phyloP scores from a whole-genome alignment of 2,329 filamentous ascomycete genomes.

The Aspergillus puulaauensis region DNA sequence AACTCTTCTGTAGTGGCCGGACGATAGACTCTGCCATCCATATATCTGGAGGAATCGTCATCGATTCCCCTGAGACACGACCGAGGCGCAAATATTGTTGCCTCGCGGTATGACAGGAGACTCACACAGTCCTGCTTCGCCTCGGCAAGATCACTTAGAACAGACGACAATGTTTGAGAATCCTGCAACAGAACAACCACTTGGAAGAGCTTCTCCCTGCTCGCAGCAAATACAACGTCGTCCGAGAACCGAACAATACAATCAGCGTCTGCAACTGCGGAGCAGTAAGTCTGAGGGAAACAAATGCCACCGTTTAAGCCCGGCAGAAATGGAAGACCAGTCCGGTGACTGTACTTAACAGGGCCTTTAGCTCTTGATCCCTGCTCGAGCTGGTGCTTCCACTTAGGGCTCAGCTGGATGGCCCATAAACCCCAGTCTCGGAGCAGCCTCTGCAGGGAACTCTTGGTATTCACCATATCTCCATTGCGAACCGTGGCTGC shows the following conservation, averaged over 20 bases:
- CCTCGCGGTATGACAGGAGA: not conserved
- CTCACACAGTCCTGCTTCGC: not conserved
- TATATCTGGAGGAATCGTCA: too few relatives aligned
- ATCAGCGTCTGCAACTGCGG: not conserved
- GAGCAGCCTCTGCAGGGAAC: conserved; percentile 30
- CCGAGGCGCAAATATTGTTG: not conserved
- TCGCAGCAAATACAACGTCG: conserved; percentile 29
- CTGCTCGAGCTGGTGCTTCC: conserved; percentile 27
- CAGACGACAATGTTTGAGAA: not conserved
- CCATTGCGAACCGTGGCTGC: conserved; percentile 37
- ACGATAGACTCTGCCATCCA: not conserved
- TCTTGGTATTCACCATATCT: conserved; percentile 29
- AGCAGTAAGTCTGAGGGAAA: conserved; percentile 36
- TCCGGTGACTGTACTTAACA: conserved; percentile 26
- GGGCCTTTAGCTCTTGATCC: conserved; percentile 30
- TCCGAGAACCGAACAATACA: conserved; percentile 28
- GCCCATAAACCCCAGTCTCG: conserved; percentile 35
- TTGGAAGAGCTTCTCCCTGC: conserved; percentile 32
- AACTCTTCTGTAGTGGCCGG: conserved; percentile 31
- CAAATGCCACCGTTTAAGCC: conserved; percentile 29
- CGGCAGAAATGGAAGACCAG: conserved; percentile 34
- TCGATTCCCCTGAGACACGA: not conserved
- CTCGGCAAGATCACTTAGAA: not conserved
- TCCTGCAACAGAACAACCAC: conserved; percentile 12
- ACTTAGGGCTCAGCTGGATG: conserved; percentile 31